Conservation (phyloP, 2,329 filamentous ascomycete species). For the Alternaria metachromatica region DNA sequence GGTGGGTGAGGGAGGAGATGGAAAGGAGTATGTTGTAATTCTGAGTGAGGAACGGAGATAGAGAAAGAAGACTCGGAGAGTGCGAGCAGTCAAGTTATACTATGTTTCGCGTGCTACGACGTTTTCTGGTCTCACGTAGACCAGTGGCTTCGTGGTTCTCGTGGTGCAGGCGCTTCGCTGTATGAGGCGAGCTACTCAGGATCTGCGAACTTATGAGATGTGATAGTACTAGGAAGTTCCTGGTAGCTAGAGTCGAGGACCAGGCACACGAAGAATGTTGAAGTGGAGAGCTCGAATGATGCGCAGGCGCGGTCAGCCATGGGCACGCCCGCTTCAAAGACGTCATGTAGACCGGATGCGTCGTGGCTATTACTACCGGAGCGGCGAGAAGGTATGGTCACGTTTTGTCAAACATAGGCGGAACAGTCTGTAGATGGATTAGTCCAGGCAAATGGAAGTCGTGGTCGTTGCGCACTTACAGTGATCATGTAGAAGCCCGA, state of each 20-base stretch:
- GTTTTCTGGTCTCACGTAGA: not conserved
- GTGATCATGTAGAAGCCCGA: conserved; percentile 16
- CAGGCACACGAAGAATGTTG: not conserved
- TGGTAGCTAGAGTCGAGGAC: no score
- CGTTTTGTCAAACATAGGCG: not conserved
- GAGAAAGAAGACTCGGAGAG: not conserved
- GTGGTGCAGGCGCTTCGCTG: not conserved
- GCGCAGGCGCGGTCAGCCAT: not conserved
- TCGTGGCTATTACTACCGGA: not conserved
- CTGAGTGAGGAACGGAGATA: not conserved
- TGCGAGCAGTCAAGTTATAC: not conserved
- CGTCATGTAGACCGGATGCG: not conserved
- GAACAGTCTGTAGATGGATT: not conserved
- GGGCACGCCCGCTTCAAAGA: not conserved
- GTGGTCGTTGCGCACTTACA: conserved; percentile 16
- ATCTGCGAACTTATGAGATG: not conserved
- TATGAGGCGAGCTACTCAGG: not conserved
- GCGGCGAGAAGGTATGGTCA: not conserved
- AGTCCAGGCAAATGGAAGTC: not conserved
- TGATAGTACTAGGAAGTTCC: not conserved
- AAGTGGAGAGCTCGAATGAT: not conserved
- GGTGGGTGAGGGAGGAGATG: not conserved
- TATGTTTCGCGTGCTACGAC: not conserved
- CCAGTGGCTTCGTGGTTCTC: not conserved
- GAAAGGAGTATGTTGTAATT: not conserved